phyloP scores from a whole-genome alignment of 108 stramenopile species.

The Pseudonitzschia multistriata region DNA sequence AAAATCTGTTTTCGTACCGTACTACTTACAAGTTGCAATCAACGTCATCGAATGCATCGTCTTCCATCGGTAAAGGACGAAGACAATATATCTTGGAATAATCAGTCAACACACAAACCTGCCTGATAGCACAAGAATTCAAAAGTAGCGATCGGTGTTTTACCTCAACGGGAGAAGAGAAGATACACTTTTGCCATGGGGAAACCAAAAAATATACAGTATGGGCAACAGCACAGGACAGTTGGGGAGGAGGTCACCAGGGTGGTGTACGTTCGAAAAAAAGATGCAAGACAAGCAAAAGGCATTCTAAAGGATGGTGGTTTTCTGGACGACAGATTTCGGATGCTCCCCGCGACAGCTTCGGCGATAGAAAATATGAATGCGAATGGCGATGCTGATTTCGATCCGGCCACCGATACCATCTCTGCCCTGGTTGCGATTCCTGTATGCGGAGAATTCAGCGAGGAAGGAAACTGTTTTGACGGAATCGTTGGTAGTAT shows the following conservation, averaged over 20 bases:
- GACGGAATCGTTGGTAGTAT: too few relatives aligned
- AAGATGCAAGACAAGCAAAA: constrained; percentile 60
- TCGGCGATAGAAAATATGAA: background rate
- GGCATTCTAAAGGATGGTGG: constrained; percentile 35
- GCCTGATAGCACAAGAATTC: too few relatives aligned
- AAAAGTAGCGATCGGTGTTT: too few relatives aligned
- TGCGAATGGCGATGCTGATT: background rate
- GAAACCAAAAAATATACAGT: background rate
- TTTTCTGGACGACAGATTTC: constrained; percentile 61
- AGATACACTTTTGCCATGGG: background rate
- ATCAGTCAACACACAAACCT: too few relatives aligned
- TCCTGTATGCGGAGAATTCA: constrained; percentile 13
- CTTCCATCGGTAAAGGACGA: too few relatives aligned
- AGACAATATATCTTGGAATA: too few relatives aligned
- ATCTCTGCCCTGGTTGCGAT: background rate
- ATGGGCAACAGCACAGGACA: background rate
- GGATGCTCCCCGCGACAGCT: constrained; percentile 47
- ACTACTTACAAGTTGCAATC: too few relatives aligned
- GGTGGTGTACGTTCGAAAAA: constrained; percentile 38
- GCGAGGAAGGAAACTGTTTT: background rate
- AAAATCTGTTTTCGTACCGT: too few relatives aligned
- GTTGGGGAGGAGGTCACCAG: constrained; percentile 1
- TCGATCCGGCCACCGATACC: constrained; percentile 16
- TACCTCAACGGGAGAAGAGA: too few relatives aligned
- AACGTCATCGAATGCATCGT: too few relatives aligned